Evolutionary conservation across 148 eudicot species (phyloP).

Genomic region (Persicaria maculosa): DNA sequence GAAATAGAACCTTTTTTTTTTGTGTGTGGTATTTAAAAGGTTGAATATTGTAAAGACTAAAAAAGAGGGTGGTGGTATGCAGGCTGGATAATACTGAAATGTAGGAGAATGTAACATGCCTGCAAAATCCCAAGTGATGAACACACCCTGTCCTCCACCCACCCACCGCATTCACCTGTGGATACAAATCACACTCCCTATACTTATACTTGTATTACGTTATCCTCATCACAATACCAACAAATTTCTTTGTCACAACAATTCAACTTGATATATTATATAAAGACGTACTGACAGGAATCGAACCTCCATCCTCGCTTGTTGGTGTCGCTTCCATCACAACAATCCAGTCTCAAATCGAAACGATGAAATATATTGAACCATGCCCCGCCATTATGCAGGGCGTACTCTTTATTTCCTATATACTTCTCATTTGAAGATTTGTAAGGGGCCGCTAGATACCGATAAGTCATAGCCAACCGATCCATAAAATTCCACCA

Average conservation of each 20-base stretch:
- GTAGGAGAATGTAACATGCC: background rate
- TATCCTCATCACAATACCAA: background rate
- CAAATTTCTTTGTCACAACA: background rate
- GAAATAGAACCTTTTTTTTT: background rate
- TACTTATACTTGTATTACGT: background rate
- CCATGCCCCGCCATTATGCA: no score
- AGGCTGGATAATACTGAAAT: constrained; percentile 6
- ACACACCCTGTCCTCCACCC: constrained; percentile 10
- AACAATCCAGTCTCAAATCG: no score
- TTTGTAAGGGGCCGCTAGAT: no score
- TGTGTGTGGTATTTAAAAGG: no score
- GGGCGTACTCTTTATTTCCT: no score
- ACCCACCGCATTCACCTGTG: constrained; percentile 7
- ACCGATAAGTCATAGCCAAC: background rate
- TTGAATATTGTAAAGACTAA: background rate
- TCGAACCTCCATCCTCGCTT: no score
- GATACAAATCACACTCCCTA: background rate
- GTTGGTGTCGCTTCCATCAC: no score
- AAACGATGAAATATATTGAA: no score
- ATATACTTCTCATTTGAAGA: no score
- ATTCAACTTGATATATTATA: background rate
- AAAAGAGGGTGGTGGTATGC: background rate
- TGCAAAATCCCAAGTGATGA: constrained; percentile 1
- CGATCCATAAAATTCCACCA: background rate
- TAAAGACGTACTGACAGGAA: background rate